Evolutionary conservation across 345 rosid genomes (phyloP), one percentile per base, ranked within the genome.

Genomic region (Pelargonium nanum): DNA sequence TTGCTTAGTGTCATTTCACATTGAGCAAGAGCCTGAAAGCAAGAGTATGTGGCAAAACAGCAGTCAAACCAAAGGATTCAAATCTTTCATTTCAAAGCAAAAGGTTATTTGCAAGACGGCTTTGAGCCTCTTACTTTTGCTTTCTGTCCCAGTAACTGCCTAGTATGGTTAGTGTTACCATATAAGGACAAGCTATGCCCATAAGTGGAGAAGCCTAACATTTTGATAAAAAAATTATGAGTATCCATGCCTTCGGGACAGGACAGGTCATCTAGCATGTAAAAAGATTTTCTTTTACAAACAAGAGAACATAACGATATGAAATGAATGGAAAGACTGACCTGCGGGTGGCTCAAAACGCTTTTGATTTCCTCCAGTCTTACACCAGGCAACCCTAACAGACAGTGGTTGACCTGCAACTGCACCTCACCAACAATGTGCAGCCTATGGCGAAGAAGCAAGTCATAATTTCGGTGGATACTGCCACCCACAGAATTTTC

Each of bases 401-500:
- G 94, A 71, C 99, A 89, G 68, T 93, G 97, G 62, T 84, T 83
- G 52, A 89, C 83, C 62, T 65, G 81, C 74, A 93, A 53, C 20
- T 80, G 88, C 57, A 93, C 96, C 78, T 93, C 99, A 57, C 89
- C 93, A 9, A 84, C 96, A 67, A 90, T 93, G 71, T 93, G 92
- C 74, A 93, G 83, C 77, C 96, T 86, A 74, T 90, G 99, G 24
- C 92, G 89, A 59, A 89, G 91, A 56, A 93, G 95, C 60, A 93
- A 74, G 72, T 93, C 99, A 73, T 93, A 93, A 72, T 87, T 90
- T 52, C 89, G 89, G 71, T 90, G 97, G 70, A 89, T 83, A 73
- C 99, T 90, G 52, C 99, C 99, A 63, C 86, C 96, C 17, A 87
- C 75, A 55, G 97, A 93, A 72, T 81, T 90, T 74, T 93, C 99